These are phyloP conservation scores for Cutaneotrichosporon cyanovorans DNA, from an alignment of 1,284 basidiomycete species.

Conservation along the genomic window DNA sequence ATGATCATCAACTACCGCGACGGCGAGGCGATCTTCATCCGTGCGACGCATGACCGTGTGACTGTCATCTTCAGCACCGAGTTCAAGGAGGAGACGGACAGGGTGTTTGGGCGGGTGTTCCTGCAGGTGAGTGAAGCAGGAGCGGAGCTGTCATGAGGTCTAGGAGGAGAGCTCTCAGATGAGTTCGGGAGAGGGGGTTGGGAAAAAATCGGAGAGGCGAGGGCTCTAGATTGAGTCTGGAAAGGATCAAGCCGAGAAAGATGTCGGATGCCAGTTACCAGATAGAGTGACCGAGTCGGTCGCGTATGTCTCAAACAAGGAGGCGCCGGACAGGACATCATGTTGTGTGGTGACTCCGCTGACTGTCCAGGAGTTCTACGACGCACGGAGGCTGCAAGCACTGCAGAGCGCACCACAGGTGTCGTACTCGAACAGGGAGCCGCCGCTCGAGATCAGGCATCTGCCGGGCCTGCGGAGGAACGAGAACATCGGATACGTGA, in stretches of 20 bases:
- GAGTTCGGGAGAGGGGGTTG: no score
- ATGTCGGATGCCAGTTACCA: no score
- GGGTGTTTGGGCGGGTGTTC: constrained; percentile 94
- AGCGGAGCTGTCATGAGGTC: no score
- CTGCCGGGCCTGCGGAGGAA: constrained; percentile 69
- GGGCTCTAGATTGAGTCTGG: no score
- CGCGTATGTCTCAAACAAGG: background rate
- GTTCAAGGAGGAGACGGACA: constrained; percentile 96
- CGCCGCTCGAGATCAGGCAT: constrained; percentile 89
- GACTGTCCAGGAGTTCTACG: constrained; percentile 98
- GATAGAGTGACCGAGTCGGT: background rate
- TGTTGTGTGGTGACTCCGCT: no score
- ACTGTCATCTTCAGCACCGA: constrained; percentile 97
- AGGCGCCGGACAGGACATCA: no score
- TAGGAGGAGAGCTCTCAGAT: no score
- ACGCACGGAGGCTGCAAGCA: constrained; percentile 83
- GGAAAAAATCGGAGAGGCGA: no score
- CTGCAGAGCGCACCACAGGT: constrained; percentile 98
- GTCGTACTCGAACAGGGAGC: constrained; percentile 90
- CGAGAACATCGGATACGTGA: constrained; percentile 96
- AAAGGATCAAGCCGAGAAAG: no score
- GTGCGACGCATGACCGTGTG: constrained; percentile 87
- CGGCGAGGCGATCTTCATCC: constrained; percentile 94
- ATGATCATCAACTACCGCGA: constrained; percentile 93
- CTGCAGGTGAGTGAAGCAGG: constrained; percentile 61